These are phyloP conservation scores for Tolypocladium inflatum DNA, from an alignment of 2,329 filamentous ascomycete genomes.

Conservation along the genomic window DNA sequence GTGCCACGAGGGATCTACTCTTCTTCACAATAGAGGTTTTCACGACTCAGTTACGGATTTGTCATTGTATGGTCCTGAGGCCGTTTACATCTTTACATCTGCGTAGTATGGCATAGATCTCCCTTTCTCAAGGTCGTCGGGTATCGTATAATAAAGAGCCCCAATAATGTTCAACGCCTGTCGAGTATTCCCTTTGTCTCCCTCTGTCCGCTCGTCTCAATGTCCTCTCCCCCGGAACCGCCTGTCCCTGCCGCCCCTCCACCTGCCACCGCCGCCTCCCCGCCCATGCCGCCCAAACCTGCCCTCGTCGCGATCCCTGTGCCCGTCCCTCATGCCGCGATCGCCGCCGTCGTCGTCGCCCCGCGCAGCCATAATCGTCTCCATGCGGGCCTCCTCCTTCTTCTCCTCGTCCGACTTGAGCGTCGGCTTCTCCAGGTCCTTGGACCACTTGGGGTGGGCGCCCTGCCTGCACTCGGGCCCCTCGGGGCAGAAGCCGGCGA, in stretches of 20 bases:
- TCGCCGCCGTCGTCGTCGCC: constrained; percentile 27
- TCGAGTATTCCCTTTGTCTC: background rate
- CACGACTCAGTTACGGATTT: background rate
- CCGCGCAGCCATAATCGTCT: constrained; percentile 5
- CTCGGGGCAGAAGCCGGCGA: constrained; percentile 92
- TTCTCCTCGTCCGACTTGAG: constrained; percentile 59
- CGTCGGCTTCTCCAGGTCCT: constrained; percentile 65
- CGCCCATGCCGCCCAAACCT: constrained; percentile 19
- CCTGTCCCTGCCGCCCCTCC: constrained; percentile 23
- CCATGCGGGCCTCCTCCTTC: constrained; percentile 31
- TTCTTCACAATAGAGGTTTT: background rate
- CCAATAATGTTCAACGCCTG: background rate
- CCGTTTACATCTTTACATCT: background rate
- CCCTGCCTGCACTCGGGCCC: constrained; percentile 65
- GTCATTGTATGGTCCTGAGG: background rate
- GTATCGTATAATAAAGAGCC: background rate
- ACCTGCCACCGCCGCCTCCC: constrained; percentile 26
- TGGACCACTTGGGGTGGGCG: constrained; percentile 74
- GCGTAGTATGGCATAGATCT: background rate
- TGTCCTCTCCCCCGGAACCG: constrained; percentile 26
- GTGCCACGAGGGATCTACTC: background rate
- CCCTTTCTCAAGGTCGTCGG: background rate
- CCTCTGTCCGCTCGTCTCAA: constrained; percentile 5
- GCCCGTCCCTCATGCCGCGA: constrained; percentile 20
- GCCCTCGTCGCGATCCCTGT: constrained; percentile 22